Evolutionary conservation across 2,329 filamentous ascomycete species (phyloP).

Genomic region (Ceratocystis alfenasii): DNA sequence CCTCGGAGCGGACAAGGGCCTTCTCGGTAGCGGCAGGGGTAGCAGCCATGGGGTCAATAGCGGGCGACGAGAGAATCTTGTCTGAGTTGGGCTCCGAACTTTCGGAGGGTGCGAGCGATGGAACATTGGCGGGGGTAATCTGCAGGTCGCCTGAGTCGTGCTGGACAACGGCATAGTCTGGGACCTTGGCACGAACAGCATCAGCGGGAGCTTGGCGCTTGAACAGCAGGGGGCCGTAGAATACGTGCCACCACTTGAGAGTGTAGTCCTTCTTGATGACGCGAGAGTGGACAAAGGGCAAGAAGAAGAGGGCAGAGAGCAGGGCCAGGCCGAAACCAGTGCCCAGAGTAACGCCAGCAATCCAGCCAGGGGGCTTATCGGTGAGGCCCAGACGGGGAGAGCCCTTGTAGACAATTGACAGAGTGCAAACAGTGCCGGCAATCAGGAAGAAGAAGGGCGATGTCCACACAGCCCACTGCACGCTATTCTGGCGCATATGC

Average conservation of each 20-base stretch:
- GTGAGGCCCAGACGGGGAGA: constrained; percentile 54
- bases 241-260: constrained; percentile 50
- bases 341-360: constrained; percentile 54
- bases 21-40: constrained; percentile 32
- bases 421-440: constrained; percentile 59
- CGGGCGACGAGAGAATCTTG: constrained; percentile 27
- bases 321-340: constrained; percentile 47
- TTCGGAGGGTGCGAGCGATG: constrained; percentile 32
- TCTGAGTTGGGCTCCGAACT: constrained; percentile 38
- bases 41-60: constrained; percentile 24
- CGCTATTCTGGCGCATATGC: constrained; percentile 57
- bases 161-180: constrained; percentile 68
- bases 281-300: constrained; percentile 55
- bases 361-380: constrained; percentile 56
- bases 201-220: constrained; percentile 44
- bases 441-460: constrained; percentile 69
- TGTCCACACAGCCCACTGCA: constrained; percentile 60
- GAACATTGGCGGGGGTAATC: constrained; percentile 27
- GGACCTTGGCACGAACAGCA: constrained; percentile 46
- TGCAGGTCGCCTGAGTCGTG: constrained; percentile 23
- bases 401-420: constrained; percentile 72
- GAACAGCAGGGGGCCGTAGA: constrained; percentile 53
- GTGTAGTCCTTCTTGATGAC: constrained; percentile 57
- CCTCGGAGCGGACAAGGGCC: constrained; percentile 36
- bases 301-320: constrained; percentile 57